Conservation (phyloP, 768 basidiomycete species). For the Lanmaoa pseudosensibilis region DNA sequence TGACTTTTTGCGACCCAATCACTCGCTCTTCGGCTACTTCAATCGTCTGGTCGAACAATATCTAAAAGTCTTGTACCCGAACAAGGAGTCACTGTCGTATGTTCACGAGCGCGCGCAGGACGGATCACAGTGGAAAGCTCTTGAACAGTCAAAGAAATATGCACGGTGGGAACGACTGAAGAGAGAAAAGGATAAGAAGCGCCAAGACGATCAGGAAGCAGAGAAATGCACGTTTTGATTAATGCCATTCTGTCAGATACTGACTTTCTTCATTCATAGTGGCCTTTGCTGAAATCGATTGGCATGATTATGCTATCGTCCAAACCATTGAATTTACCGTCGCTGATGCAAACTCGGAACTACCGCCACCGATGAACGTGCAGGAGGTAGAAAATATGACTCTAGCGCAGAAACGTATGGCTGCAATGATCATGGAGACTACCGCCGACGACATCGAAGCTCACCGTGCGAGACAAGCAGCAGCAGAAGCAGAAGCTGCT, state of each 20-base stretch:
- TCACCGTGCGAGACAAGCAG: slow-evolving; percentile 76
- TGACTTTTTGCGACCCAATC: slow-evolving; percentile 93
- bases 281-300: slow-evolving; percentile 97
- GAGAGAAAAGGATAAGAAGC: slow-evolving; percentile 80
- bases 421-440: slow-evolving; percentile 97
- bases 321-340: slow-evolving; percentile 97
- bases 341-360: slow-evolving; percentile 84
- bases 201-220: slow-evolving; percentile 89
- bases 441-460: slow-evolving; percentile 86
- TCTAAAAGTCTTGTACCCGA: slow-evolving; percentile 83
- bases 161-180: slow-evolving; percentile 89
- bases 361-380: slow-evolving; percentile 96
- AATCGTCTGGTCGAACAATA: slow-evolving; percentile 98
- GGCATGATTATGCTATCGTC: slow-evolving; percentile 99
- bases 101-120: slow-evolving; percentile 69
- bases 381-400: slow-evolving; percentile 97
- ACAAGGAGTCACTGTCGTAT: slow-evolving; percentile 67
- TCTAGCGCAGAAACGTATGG: slow-evolving; percentile 95
- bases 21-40: slow-evolving; percentile 96
- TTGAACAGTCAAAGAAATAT: slow-evolving; percentile 73
- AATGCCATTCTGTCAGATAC: not conserved
- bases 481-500: slow-evolving; percentile 81
- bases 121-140: slow-evolving; percentile 70
- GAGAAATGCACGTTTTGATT: slow-evolving; percentile 66
- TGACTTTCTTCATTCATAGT: slow-evolving; percentile 41